A percentile compares a stretch with the other conserved stretches of the same genome.
Evolutionary conservation across 2,329 filamentous ascomycete genomes (phyloP).

Genomic region (Nannizzia gypsea): DNA sequence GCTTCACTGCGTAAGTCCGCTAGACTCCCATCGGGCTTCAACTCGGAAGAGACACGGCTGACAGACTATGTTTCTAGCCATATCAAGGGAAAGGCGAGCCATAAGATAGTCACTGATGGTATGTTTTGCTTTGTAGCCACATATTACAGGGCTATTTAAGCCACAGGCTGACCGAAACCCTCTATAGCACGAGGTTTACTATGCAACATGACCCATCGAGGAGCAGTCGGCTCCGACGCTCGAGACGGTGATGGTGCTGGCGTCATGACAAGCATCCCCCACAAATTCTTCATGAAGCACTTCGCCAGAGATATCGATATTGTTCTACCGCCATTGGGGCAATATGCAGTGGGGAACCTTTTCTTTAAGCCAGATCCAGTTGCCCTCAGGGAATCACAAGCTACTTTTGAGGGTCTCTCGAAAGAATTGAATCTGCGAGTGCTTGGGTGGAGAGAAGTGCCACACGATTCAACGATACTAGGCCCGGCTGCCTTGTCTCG

Average conservation of each 20-base stretch:
- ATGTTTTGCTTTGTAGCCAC: slow-evolving; percentile 24
- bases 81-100: slow-evolving; percentile 92
- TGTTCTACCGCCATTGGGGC: slow-evolving; percentile 73
- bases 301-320: slow-evolving; percentile 85
- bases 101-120: slow-evolving; percentile 99
- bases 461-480: slow-evolving; percentile 82
- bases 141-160: background rate
- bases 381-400: slow-evolving; percentile 77
- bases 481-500: slow-evolving; percentile 86
- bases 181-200: slow-evolving; percentile 70
- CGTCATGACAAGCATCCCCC: slow-evolving; percentile 98
- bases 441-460: slow-evolving; percentile 91
- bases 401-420: slow-evolving; percentile 88
- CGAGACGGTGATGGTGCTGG: slow-evolving; percentile 96
- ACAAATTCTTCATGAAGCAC: slow-evolving; percentile 98
- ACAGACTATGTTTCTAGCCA: slow-evolving; percentile 46
- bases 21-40: too few species aligned
- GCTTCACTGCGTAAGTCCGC: slow-evolving; percentile 77
- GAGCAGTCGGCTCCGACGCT: slow-evolving; percentile 93
- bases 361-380: slow-evolving; percentile 97
- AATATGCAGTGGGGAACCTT: slow-evolving; percentile 94
- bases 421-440: slow-evolving; percentile 77
- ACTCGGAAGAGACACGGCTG: slow-evolving; percentile 1
- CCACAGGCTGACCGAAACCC: background rate
- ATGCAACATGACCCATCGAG: slow-evolving; percentile 99